phyloP scores from a whole-genome alignment of 176 grass and related monocot genomes.

The Urochloa ruziziensis region DNA sequence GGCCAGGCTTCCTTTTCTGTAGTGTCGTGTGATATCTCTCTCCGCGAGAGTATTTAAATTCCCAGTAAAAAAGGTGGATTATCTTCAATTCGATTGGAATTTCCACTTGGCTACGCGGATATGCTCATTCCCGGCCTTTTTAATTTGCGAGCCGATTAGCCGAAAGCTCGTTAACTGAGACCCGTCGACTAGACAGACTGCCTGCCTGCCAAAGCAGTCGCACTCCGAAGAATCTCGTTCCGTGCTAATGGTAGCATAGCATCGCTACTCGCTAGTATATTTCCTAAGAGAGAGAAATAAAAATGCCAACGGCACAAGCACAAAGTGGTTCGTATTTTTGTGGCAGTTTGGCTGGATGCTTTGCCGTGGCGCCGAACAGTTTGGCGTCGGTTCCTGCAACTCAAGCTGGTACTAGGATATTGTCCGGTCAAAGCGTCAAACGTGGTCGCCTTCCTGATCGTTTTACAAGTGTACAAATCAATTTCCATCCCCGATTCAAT shows the following conservation, averaged over 20 bases:
- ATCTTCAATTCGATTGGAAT: no score
- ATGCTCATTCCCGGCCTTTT: background rate
- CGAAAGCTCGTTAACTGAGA: slow-evolving; percentile 11
- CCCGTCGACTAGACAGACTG: background rate
- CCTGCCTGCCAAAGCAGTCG: background rate
- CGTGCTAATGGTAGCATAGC: background rate
- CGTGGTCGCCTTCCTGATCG: background rate
- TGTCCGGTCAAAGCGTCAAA: slow-evolving; percentile 26
- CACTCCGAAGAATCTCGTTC: background rate
- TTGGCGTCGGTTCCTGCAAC: background rate
- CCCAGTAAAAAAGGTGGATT: background rate
- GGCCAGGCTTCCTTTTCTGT: background rate
- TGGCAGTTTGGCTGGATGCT: background rate
- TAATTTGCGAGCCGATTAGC: background rate
- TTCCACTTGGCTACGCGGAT: no score
- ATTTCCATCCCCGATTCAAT: background rate
- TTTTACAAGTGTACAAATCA: background rate
- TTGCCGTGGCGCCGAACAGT: background rate
- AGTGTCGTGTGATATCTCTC: no score
- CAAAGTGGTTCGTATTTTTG: background rate
- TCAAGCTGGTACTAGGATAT: background rate
- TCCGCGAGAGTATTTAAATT: background rate
- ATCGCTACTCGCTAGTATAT: background rate
- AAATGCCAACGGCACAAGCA: background rate
- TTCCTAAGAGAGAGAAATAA: background rate